These are phyloP conservation scores for Phytophthora colocasiae DNA, from an alignment of 352 stramenopile species.

Conservation along the genomic window DNA sequence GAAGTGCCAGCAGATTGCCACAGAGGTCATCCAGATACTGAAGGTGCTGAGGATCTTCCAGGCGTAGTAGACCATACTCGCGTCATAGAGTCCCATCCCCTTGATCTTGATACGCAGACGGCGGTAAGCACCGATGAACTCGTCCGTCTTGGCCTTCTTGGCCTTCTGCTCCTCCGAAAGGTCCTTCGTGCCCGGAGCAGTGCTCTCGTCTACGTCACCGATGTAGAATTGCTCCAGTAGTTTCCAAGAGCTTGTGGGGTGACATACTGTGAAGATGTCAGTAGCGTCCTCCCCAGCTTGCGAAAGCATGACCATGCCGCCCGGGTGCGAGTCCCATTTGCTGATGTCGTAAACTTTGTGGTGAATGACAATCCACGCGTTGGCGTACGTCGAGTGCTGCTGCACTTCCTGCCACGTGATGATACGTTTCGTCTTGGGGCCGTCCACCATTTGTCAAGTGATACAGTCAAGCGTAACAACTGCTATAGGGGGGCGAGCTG, in stretches of 20 bases:
- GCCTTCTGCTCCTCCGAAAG: conserved; percentile 57
- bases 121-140: conserved; percentile 97
- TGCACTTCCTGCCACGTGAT: conserved; percentile 83
- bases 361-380: conserved; percentile 91
- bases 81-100: conserved; percentile 95
- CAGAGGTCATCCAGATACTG: conserved; percentile 85
- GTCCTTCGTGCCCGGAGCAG: conserved; percentile 30
- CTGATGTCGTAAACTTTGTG: conserved; percentile 93
- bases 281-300: conserved; percentile 98
- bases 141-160: conserved; percentile 72
- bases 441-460: conserved; percentile 62
- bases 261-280: conserved; percentile 98
- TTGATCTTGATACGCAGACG: conserved; percentile 95
- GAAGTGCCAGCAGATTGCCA: conserved; percentile 89
- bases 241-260: conserved; percentile 93
- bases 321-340: conserved; percentile 86
- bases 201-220: conserved; percentile 92
- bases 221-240: conserved; percentile 98
- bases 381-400: conserved; percentile 77
- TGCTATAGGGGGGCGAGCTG: conserved; percentile 11
- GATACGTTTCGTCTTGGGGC: conserved; percentile 59
- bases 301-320: conserved; percentile 96
- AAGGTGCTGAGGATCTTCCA: conserved; percentile 97
- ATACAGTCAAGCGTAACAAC: background rate
- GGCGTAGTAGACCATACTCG: conserved; percentile 91